Base-by-base conservation (phyloP, 371 early-diverging fungal species). In the Apophysomyces ossiformis region DNA sequence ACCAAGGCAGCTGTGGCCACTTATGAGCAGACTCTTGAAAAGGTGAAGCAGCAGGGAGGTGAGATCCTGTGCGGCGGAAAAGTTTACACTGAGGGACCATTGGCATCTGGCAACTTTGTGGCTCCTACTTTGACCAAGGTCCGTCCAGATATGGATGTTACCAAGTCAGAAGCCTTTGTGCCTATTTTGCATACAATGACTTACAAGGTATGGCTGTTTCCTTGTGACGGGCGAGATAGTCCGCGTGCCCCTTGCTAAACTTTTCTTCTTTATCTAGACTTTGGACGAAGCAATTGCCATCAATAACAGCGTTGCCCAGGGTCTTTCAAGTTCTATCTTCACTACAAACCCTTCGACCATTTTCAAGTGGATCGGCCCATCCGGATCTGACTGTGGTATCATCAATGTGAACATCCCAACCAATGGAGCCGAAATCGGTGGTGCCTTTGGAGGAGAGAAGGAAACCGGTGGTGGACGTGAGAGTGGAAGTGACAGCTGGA, bases 391-490 rank as follows among this genome's bases (percentile, higher is more conserved):
- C 80, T 97, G 96, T 69, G 98, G 98, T 65, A 96, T 98, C 46
- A 95, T 97, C 75, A 98, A 98, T 74, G 93, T 95, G 58, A 98
- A 98, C 85, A 92, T 97, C 66, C 98, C 98, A 45, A 97, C 98
- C 54, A 96, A 95, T 75, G 98, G 98, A 43, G 98, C 98, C 9
- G 98, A 98, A 79, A 96, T 98, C 75, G 98, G 98, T 39, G 97
- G 98, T 60, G 98, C 98, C 7, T 97, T 98, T 79, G 98, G 98
- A 57, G 98, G 97, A 61, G 95, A 98, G 77, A 95, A 98, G 86
- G 98, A 96, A 73, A 98, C 97, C 41, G 98, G 98, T 59, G 96
- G 98, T 56, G 98, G 98, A 41, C 93, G 96, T 68, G 96, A 98
- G 78, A 90, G 93, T 67, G 98, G 98, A 41, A 90, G 91, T 60